phyloP scores from a whole-genome alignment of 768 basidiomycete species.

The Mycena galericulata region DNA sequence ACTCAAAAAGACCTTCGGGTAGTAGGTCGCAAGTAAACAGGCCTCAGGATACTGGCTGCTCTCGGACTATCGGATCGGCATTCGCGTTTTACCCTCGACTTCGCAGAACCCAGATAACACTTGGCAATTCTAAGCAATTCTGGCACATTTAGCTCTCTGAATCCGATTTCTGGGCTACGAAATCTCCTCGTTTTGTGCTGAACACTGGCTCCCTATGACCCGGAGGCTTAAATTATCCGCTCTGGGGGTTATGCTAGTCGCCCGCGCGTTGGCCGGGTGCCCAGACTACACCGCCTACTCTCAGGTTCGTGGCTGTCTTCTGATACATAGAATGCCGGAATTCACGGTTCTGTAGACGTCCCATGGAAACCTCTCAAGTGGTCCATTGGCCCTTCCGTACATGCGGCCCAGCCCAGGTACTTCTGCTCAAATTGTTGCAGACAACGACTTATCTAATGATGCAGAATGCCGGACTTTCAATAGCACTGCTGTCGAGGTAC shows the following conservation, averaged over 20 bases:
- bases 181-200: no score
- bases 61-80: no score
- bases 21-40: no score
- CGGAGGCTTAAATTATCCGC: no score
- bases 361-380: conserved; percentile 70
- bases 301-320: conserved; percentile 8
- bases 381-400: conserved; percentile 72
- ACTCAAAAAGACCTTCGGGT: no score
- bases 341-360: conserved; percentile 53
- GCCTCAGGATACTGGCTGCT: no score
- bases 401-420: conserved; percentile 66
- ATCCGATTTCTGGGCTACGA: no score
- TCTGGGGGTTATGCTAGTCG: conserved; percentile 36
- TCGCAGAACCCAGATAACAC: no score
- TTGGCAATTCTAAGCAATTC: no score
- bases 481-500: conserved; percentile 79
- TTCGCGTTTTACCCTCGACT: no score
- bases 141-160: no score
- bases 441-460: conserved; percentile 27
- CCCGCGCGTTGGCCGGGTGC: conserved; percentile 47
- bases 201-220: no score
- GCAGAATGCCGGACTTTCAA: conserved; percentile 82
- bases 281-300: conserved; percentile 57
- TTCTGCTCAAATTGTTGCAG: not conserved
- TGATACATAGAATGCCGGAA: not conserved